Percentiles rank a stretch among this genome's conserved stretches.
Conservation (phyloP, 495 filamentous ascomycete species). For the Chaetomium tenue region DNA sequence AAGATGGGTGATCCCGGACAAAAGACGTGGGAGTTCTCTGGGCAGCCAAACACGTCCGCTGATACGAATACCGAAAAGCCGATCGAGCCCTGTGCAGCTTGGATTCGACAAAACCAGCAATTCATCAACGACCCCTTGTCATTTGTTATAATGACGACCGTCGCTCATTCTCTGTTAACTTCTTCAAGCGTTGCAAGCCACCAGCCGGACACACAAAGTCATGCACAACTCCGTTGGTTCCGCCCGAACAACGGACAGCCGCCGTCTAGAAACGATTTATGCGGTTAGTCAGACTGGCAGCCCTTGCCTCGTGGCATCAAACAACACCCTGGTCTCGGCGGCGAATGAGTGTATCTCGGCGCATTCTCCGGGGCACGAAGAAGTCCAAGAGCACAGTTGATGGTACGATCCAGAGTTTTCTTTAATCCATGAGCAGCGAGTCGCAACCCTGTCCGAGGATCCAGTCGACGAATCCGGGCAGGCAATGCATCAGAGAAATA, state of each 20-base stretch:
- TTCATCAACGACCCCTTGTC: background rate
- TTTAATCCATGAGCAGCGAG: background rate
- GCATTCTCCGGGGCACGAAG: conserved; percentile 2
- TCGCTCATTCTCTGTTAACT: background rate
- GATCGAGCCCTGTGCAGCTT: background rate
- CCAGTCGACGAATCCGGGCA: background rate
- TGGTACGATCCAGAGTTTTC: background rate
- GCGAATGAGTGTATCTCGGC: conserved; percentile 14
- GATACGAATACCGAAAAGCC: background rate
- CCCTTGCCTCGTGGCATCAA: background rate
- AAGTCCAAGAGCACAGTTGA: conserved; percentile 1
- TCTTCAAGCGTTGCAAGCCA: background rate
- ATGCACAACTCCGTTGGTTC: background rate
- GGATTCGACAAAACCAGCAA: background rate
- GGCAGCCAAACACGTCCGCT: background rate
- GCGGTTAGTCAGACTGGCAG: background rate
- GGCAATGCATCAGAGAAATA: background rate
- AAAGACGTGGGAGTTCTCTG: background rate
- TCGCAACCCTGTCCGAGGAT: too few species aligned
- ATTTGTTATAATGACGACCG: too few species aligned
- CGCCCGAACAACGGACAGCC: background rate
- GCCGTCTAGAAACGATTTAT: background rate
- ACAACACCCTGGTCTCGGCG: background rate
- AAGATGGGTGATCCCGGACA: background rate
- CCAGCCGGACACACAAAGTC: background rate